Conservation (phyloP, 805 yeast species). For the Myxozyma kluyveri region DNA sequence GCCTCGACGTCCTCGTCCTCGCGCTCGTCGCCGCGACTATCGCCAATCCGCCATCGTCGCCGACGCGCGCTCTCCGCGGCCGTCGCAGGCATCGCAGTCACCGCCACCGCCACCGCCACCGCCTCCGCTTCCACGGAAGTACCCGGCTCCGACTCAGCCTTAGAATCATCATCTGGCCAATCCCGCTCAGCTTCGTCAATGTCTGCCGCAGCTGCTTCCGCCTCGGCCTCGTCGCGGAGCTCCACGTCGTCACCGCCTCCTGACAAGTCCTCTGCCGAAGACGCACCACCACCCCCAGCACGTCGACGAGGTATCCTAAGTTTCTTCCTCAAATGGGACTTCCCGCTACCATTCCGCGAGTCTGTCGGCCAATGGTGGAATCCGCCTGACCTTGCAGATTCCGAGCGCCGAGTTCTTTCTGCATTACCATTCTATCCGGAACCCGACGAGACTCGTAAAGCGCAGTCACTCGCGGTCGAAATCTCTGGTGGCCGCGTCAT, state of each 20-base stretch:
- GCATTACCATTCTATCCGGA: conserved; percentile 49
- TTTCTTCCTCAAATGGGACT: conserved; percentile 22
- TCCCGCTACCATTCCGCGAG: conserved; percentile 41
- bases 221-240: too few relatives aligned
- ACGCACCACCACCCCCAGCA: background rate
- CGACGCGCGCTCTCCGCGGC: background rate
- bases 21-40: too few relatives aligned
- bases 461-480: conserved; percentile 51
- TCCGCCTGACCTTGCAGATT: conserved; percentile 38
- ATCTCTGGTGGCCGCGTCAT: conserved; percentile 52
- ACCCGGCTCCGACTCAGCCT: background rate
- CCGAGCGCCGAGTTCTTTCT: conserved; percentile 55
- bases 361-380: conserved; percentile 48
- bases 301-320: conserved; percentile 15
- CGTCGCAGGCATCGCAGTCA: background rate
- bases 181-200: background rate
- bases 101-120: background rate
- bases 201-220: background rate
- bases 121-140: too few relatives aligned
- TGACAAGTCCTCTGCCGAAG: background rate
- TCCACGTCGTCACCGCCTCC: too few relatives aligned
- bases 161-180: background rate
- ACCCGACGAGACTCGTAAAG: conserved; percentile 32
- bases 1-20: too few relatives aligned
- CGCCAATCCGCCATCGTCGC: background rate